Percentiles rank a stretch among this genome's conserved stretches.
These are phyloP conservation scores for Gymnopilus dilepis DNA, from an alignment of 768 basidiomycete species.

Conservation along the genomic window DNA sequence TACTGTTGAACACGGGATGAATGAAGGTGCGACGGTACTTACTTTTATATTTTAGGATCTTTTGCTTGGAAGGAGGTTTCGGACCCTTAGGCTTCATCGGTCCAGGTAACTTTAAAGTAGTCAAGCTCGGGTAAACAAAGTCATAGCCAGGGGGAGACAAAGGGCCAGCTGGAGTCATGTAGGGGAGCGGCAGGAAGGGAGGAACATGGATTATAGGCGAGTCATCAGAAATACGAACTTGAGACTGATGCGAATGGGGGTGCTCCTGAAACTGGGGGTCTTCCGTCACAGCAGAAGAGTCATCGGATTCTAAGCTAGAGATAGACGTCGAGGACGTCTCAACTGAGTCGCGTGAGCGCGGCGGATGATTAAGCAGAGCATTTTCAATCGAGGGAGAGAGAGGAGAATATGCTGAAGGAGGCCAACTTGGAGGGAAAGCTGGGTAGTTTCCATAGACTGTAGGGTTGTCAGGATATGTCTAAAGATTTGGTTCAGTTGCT, in stretches of 20 bases:
- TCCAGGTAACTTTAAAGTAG: conserved; percentile 7
- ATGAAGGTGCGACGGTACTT: conserved; percentile 17
- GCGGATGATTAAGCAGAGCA: conserved; percentile 20
- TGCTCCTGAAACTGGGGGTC: conserved; percentile 48
- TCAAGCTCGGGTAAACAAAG: conserved; percentile 17
- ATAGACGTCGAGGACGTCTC: conserved; percentile 28
- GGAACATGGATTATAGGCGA: conserved; percentile 38
- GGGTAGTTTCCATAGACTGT: conserved; percentile 19
- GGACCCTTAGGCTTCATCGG: conserved; percentile 26
- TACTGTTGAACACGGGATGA: conserved; percentile 1
- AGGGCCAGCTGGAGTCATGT: conserved; percentile 15
- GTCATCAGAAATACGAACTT: conserved; percentile 39
- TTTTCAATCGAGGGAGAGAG: conserved; percentile 24
- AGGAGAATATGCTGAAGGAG: conserved; percentile 16
- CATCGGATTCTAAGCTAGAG: conserved; percentile 35
- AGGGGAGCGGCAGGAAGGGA: conserved; percentile 33
- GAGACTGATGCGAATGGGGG: conserved; percentile 45
- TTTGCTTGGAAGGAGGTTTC: conserved; percentile 36
- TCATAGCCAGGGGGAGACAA: conserved; percentile 27
- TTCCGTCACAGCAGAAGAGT: conserved; percentile 39
- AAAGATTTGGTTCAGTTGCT: neutral
- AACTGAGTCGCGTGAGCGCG: conserved; percentile 32
- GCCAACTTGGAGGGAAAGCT: conserved; percentile 27
- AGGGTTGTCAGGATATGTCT: conserved; percentile 20
- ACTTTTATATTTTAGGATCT: conserved; percentile 50